Conservation (phyloP, 2,329 filamentous ascomycete species). For the Bipolaris cookei region DNA sequence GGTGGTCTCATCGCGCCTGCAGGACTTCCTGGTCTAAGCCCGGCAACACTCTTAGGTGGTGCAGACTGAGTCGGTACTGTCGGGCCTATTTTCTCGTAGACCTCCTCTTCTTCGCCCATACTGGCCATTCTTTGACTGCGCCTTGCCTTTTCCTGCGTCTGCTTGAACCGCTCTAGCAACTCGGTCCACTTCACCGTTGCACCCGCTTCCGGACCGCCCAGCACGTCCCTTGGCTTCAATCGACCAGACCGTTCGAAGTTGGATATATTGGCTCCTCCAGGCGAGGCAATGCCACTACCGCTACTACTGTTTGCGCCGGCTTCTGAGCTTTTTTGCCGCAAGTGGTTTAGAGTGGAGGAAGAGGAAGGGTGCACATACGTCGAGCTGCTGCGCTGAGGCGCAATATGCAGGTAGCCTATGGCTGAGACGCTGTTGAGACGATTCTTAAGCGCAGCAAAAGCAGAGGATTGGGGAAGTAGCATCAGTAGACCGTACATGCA, state of each 20-base stretch:
- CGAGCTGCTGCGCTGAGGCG: slow-evolving; percentile 69
- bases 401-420: slow-evolving; percentile 90
- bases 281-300: slow-evolving; percentile 25
- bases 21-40: slow-evolving; percentile 32
- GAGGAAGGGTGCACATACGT: slow-evolving; percentile 62
- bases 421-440: slow-evolving; percentile 95
- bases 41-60: slow-evolving; percentile 30
- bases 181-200: slow-evolving; percentile 87
- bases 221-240: slow-evolving; percentile 68
- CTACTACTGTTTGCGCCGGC: slow-evolving; percentile 41
- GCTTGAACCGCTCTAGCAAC: slow-evolving; percentile 90
- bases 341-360: slow-evolving; percentile 48
- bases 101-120: slow-evolving; percentile 45
- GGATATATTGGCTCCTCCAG: slow-evolving; percentile 33
- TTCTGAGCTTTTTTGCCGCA: slow-evolving; percentile 53
- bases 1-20: slow-evolving; percentile 31
- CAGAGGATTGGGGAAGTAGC: slow-evolving; percentile 97
- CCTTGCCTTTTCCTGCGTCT: slow-evolving; percentile 84
- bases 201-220: slow-evolving; percentile 64
- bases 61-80: slow-evolving; percentile 32
- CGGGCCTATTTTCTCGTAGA: slow-evolving; percentile 40
- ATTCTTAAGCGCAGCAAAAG: slow-evolving; percentile 96
- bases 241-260: slow-evolving; percentile 64
- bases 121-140: slow-evolving; percentile 66
- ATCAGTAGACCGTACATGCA: slow-evolving; percentile 96